phyloP scores from a whole-genome alignment of 805 yeast species.

The Cyberlindnera xylosilytica region DNA sequence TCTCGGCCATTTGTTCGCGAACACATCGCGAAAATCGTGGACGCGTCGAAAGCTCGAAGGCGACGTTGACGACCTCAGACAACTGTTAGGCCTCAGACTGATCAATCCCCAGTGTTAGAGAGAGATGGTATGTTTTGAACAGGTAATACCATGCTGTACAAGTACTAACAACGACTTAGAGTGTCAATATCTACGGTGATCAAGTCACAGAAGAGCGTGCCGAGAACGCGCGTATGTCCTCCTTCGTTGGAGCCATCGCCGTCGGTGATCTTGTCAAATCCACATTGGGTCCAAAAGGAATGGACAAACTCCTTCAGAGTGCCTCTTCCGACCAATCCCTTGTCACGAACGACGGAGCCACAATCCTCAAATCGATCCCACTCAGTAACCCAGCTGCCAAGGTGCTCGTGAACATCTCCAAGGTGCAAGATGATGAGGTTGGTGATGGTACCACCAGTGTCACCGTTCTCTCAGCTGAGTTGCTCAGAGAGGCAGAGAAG shows the following conservation, averaged over 20 bases:
- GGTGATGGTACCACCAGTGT: constrained; percentile 92
- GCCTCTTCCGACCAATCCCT: constrained; percentile 74
- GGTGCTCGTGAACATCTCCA: constrained; percentile 88
- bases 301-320: constrained; percentile 92
- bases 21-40: no score
- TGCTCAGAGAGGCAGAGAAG: constrained; percentile 91
- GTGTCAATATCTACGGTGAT: constrained; percentile 91
- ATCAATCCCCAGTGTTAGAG: not conserved
- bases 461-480: constrained; percentile 85
- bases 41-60: constrained; percentile 2
- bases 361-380: constrained; percentile 90
- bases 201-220: constrained; percentile 97
- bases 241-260: constrained; percentile 98
- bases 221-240: constrained; percentile 95
- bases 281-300: constrained; percentile 96
- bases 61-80: not conserved
- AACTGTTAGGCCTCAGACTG: no score
- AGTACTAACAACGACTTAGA: constrained; percentile 24
- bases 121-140: not conserved
- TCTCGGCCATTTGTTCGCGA: not conserved
- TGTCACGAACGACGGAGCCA: constrained; percentile 98
- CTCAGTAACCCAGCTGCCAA: constrained; percentile 97
- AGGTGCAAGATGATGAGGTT: constrained; percentile 72
- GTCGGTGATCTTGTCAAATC: constrained; percentile 96
- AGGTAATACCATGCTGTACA: not conserved